A percentile compares a stretch with the other conserved stretches of the same genome.
phyloP scores from a whole-genome alignment of 768 basidiomycete genomes.

The Lentinula detonsa region DNA sequence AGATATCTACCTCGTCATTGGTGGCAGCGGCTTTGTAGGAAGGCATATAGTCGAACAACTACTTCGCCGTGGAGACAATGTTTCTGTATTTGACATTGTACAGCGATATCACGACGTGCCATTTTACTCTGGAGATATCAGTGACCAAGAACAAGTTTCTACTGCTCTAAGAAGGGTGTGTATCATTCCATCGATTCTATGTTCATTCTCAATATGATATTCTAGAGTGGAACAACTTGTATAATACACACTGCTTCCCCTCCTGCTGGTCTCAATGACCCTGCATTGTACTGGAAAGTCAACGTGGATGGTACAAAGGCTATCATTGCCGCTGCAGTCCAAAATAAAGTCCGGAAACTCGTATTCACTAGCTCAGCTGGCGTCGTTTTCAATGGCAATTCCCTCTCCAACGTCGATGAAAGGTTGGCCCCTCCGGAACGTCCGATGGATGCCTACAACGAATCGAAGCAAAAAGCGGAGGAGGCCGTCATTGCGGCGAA shows the following conservation, averaged over 20 bases:
- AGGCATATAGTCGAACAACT: constrained; percentile 87
- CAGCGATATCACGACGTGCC: constrained; percentile 83
- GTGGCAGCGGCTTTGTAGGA: constrained; percentile 90
- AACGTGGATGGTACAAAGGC: constrained; percentile 90
- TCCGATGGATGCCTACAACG: constrained; percentile 88
- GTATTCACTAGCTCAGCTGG: constrained; percentile 95
- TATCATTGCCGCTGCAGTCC: constrained; percentile 75
- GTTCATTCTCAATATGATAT: constrained; percentile 2
- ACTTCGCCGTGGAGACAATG: constrained; percentile 69
- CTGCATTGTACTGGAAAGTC: constrained; percentile 81
- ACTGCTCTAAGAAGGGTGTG: constrained; percentile 70
- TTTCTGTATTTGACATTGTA: constrained; percentile 88
- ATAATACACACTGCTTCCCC: constrained; percentile 95
- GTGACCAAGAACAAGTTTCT: constrained; percentile 64
- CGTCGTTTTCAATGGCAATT: constrained; percentile 78
- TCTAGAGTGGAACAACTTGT: constrained; percentile 74
- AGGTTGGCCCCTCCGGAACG: constrained; percentile 67
- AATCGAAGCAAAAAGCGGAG: constrained; percentile 90
- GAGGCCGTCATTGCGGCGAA: constrained; percentile 80
- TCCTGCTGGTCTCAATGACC: constrained; percentile 57
- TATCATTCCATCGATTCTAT: background rate
- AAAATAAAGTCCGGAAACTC: constrained; percentile 71
- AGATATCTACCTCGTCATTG: constrained; percentile 87
- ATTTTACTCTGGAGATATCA: constrained; percentile 89
- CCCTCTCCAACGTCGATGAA: constrained; percentile 86